Conservation (phyloP, 179 eudicot species). For the Gypsophila paniculata region DNA sequence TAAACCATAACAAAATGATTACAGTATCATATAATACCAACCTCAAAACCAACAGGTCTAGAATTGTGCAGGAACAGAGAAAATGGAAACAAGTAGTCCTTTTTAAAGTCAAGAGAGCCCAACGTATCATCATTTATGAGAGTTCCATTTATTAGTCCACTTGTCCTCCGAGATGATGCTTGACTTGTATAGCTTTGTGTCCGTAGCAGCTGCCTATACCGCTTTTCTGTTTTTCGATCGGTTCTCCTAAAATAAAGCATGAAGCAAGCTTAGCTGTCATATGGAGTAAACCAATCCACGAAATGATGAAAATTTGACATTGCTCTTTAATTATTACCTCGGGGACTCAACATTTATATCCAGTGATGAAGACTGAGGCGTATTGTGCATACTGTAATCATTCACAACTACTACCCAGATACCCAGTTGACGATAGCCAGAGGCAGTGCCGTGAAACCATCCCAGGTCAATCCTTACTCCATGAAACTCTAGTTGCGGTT, state of each 20-base stretch:
- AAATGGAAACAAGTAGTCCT: conserved; percentile 57
- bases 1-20: neutral
- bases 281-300: neutral
- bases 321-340: conserved; percentile 31
- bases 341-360: conserved; percentile 30
- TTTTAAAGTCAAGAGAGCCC: conserved; percentile 54
- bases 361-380: conserved; percentile 32
- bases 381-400: conserved; percentile 39
- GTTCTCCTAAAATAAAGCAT: conserved; percentile 37
- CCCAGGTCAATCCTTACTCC: conserved; percentile 75
- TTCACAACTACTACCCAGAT: conserved; percentile 62
- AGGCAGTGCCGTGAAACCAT: conserved; percentile 81
- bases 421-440: conserved; percentile 78
- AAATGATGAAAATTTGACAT: neutral
- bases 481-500: conserved; percentile 82
- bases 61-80: conserved; percentile 71
- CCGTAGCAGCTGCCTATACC: conserved; percentile 38
- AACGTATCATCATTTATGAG: conserved; percentile 56
- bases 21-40: conserved; percentile 23
- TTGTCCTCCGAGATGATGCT: conserved; percentile 46
- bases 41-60: conserved; percentile 74
- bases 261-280: conserved; percentile 3
- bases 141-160: conserved; percentile 64
- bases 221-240: conserved; percentile 31
- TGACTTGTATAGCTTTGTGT: conserved; percentile 39